Conservation (phyloP, 2,329 filamentous ascomycete genomes). For the Sporothrix mexicana region DNA sequence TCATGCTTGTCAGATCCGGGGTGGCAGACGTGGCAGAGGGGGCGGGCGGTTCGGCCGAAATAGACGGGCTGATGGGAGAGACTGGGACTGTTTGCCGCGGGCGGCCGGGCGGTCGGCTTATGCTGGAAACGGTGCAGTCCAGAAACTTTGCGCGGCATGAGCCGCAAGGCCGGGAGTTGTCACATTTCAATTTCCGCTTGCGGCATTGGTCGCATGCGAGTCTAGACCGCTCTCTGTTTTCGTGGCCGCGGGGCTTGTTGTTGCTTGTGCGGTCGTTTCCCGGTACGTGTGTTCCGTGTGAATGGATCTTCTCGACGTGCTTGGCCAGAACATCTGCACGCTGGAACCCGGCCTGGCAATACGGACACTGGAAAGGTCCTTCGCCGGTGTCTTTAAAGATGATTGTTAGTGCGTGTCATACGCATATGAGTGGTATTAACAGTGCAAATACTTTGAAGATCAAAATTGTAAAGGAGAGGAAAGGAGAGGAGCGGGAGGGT, state of each 20-base stretch:
- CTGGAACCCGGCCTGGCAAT: neutral
- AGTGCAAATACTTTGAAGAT: too few relatives aligned
- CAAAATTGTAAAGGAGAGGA: too few relatives aligned
- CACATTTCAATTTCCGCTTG: conserved; percentile 7
- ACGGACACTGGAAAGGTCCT: neutral
- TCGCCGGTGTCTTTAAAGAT: conserved; percentile 6
- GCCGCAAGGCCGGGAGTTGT: neutral
- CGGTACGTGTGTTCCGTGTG: neutral
- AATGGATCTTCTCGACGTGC: neutral
- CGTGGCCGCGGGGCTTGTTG: neutral
- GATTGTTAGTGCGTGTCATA: too few relatives aligned
- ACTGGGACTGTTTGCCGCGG: neutral
- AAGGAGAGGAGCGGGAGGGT: too few relatives aligned
- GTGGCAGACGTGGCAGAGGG: too few relatives aligned
- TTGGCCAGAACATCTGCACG: conserved; percentile 6
- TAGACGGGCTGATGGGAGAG: neutral
- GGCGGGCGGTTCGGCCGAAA: neutral
- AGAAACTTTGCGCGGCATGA: neutral
- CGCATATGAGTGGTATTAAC: too few relatives aligned
- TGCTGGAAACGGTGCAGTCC: neutral
- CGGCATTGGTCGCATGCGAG: neutral
- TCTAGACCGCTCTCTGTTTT: neutral
- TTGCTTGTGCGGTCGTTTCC: neutral
- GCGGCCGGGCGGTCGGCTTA: neutral
- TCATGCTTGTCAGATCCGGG: too few relatives aligned